These are phyloP conservation scores for Nelumbo lutea DNA, from an alignment of 164 flowering plant species.

Conservation along the genomic window DNA sequence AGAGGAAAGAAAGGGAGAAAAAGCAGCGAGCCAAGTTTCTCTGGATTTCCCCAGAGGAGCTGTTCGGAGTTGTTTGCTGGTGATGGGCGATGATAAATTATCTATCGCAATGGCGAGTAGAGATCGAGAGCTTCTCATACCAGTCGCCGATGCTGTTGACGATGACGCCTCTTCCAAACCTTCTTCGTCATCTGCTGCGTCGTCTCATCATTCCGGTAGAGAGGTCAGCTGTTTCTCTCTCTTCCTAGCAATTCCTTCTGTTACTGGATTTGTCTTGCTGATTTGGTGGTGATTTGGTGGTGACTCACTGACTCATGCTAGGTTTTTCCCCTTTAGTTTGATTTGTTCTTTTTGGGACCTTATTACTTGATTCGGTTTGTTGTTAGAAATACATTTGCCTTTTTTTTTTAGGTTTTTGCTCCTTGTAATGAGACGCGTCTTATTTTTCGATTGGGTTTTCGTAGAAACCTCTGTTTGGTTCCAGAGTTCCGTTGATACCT, in stretches of 20 bases:
- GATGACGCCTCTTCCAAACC: constrained; percentile 49
- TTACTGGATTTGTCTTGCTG: not conserved
- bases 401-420: not conserved
- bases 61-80: not conserved
- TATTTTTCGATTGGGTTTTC: not conserved
- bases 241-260: not conserved
- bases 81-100: constrained; percentile 77
- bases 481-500: too few relatives aligned
- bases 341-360: not conserved
- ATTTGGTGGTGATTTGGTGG: not conserved
- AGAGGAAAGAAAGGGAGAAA: too few relatives aligned
- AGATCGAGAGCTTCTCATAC: constrained; percentile 87
- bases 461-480: not conserved
- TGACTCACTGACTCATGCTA: not conserved
- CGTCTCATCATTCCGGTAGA: constrained; percentile 68
- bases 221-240: constrained; percentile 42
- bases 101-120: constrained; percentile 44
- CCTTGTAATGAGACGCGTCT: not conserved
- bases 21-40: too few relatives aligned
- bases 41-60: too few relatives aligned
- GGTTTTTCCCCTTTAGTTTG: not conserved
- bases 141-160: constrained; percentile 57
- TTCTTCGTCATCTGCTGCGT: constrained; percentile 47
- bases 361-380: not conserved
- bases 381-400: not conserved